Conservation (phyloP, 2,329 filamentous ascomycete genomes). For the Aciculosporium take region DNA sequence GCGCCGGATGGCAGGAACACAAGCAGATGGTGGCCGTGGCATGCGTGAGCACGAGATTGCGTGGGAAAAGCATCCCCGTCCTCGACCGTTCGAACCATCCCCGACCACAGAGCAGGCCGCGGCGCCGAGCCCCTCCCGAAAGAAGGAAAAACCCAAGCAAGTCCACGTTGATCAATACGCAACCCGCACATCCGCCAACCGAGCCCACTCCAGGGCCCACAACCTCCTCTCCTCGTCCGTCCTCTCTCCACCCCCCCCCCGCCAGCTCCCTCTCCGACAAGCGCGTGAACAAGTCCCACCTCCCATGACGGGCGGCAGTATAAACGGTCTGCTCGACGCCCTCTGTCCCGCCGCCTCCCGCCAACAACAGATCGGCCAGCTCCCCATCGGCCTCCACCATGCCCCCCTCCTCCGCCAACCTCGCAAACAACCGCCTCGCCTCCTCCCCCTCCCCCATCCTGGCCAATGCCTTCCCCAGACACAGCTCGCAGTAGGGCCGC, state of each 20-base stretch:
- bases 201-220: conserved; percentile 23
- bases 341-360: conserved; percentile 9
- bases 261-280: conserved; percentile 18
- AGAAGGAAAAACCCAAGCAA: not conserved
- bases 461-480: conserved; percentile 13
- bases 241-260: conserved; percentile 1
- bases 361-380: conserved; percentile 15
- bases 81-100: too few species aligned
- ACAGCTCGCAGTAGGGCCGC: conserved; percentile 13
- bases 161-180: conserved; percentile 9
- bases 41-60: too few species aligned
- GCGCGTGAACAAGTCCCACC: conserved; percentile 13
- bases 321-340: conserved; percentile 13
- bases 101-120: too few species aligned
- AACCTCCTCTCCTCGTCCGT: conserved; percentile 10
- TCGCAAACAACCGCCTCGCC: conserved; percentile 12
- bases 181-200: conserved; percentile 14
- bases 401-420: conserved; percentile 11
- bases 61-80: too few species aligned
- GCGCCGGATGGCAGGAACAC: too few species aligned
- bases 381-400: conserved; percentile 14
- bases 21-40: too few species aligned
- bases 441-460: conserved; percentile 12
- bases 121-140: too few species aligned
- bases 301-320: conserved; percentile 14